Percentiles rank a stretch among this genome's conserved stretches.
Conservation (phyloP, 2,329 filamentous ascomycete genomes). For the Venturia nashicola region DNA sequence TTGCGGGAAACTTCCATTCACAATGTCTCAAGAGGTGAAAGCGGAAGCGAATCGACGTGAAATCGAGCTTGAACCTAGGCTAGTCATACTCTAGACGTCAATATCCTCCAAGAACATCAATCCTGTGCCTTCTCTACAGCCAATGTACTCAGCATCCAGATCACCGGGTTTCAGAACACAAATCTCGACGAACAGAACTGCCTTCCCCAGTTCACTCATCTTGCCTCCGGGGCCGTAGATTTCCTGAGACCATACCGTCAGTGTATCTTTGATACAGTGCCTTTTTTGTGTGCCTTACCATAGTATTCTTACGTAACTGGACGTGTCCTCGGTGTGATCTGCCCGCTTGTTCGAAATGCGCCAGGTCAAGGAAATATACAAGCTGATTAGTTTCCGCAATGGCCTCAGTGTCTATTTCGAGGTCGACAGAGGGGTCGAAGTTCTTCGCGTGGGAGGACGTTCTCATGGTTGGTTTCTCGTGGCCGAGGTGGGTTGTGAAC, state of each 20-base stretch:
- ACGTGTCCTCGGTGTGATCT: neutral
- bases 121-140: neutral
- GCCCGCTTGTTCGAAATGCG: neutral
- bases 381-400: neutral
- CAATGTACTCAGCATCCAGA: neutral
- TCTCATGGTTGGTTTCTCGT: neutral
- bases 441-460: neutral
- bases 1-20: no score
- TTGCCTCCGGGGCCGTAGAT: neutral
- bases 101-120: neutral
- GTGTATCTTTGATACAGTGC: neutral
- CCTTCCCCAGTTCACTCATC: neutral
- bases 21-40: no score
- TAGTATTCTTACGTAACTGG: neutral
- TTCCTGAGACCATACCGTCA: neutral
- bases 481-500: neutral
- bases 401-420: neutral
- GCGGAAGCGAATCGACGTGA: no score
- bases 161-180: neutral
- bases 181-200: neutral
- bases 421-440: neutral
- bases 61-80: no score
- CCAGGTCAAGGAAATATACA: neutral
- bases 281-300: neutral
- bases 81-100: neutral